Evolutionary conservation across 495 filamentous ascomycete species (phyloP), one percentile per base, ranked within the genome.

Genomic region (Penicillium subrubescens): DNA sequence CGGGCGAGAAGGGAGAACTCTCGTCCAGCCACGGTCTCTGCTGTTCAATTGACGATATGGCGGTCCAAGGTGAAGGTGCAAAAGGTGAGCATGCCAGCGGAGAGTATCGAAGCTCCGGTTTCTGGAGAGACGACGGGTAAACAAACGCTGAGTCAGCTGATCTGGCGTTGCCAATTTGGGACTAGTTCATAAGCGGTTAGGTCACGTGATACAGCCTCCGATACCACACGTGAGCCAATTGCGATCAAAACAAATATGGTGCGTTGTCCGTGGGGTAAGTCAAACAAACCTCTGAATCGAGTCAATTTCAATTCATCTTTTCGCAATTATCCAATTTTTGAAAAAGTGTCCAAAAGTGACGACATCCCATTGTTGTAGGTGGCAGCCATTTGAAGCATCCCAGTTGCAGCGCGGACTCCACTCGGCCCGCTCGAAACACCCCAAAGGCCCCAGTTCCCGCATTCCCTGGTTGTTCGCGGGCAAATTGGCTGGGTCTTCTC

Each of bases 101-200:
- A 50, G 39, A 61, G 60, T 58, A 63, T 63, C 50, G 51, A 33
- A 52, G 64, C 62, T 64, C 64, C 61, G 62, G 77, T 81, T 79
- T 75, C 75, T 75, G 69, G 60, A 81, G 77, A 64, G 76, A 81
- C 78, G 68, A 51, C 60, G 63, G 62, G 71, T 81, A 79, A 81
- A 81, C 73, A 81, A 78, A 72, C 63, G 54, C n/a, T 62, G 75
- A 71, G 71, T 75, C 75, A 73, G 72, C 70, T 55, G 14, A 15
- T 21, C 12, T 35, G 34, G 46, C 60, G 65, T 65, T 19, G 15
- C 71, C 65, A 0, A 8, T n/a, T 57, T 15, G 14, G 64, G 69
- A 59, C 61, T 72, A 69, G 70, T 37, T 21, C n/a, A 34, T 19
- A 11, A 1, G 8, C 19, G 14, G 0, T 1, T 5, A 3, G 2